A percentile compares a stretch with the other conserved stretches of the same genome.
These are phyloP conservation scores for Panaeolus cyanescens DNA, from an alignment of 768 basidiomycete species.

Conservation along the genomic window DNA sequence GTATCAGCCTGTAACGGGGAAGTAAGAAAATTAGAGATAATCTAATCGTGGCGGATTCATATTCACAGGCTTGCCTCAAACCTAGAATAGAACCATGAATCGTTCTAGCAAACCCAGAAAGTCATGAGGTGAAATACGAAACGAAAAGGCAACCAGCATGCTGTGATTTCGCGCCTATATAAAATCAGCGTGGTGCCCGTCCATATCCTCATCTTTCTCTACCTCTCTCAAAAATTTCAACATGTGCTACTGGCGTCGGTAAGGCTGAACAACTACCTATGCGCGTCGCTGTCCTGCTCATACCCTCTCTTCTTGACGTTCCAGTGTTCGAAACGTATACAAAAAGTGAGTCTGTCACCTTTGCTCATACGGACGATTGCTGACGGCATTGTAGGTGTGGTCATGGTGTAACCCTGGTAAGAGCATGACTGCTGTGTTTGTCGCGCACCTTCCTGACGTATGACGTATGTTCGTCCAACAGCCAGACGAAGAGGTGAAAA, in stretches of 20 bases:
- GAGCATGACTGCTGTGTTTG: slow-evolving; percentile 13
- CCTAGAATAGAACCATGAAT: slow-evolving; percentile 4
- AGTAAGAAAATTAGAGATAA: slow-evolving; percentile 3
- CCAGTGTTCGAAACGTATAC: slow-evolving; percentile 60
- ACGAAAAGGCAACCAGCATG: slow-evolving; percentile 3
- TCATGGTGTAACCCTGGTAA: slow-evolving; percentile 52
- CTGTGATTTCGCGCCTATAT: not conserved
- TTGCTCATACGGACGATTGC: not conserved
- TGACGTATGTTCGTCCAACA: slow-evolving; percentile 20
- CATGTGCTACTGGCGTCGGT: slow-evolving; percentile 69
- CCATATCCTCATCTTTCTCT: slow-evolving; percentile 1
- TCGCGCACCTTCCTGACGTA: slow-evolving; percentile 4
- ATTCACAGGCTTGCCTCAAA: slow-evolving; percentile 2
- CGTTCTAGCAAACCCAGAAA: slow-evolving; percentile 2
- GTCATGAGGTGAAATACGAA: slow-evolving; percentile 1
- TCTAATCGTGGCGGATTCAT: slow-evolving; percentile 1
- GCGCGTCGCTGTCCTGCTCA: slow-evolving; percentile 19
- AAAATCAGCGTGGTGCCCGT: not conserved
- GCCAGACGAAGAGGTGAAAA: slow-evolving; percentile 60
- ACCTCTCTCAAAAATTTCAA: slow-evolving; percentile 8
- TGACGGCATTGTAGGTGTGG: slow-evolving; percentile 45
- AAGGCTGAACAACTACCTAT: slow-evolving; percentile 24
- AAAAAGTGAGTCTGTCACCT: slow-evolving; percentile 38
- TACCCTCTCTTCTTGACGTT: slow-evolving; percentile 4
- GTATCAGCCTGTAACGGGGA: slow-evolving; percentile 1